These are phyloP conservation scores for Geopyxis carbonaria DNA, from an alignment of 495 filamentous ascomycete genomes.

Conservation along the genomic window DNA sequence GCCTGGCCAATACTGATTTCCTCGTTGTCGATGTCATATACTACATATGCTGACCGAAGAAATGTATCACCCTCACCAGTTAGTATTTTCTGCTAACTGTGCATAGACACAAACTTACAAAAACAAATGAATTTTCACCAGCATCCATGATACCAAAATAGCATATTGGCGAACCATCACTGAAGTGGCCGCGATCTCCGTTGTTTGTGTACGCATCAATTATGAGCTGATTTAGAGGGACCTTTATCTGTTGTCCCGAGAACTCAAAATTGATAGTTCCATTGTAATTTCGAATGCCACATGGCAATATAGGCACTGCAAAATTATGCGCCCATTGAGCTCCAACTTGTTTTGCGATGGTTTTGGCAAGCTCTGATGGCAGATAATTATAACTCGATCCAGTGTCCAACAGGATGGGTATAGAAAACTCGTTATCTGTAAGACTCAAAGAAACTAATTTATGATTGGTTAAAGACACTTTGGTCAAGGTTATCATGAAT, in stretches of 20 bases:
- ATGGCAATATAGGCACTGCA: constrained; percentile 54
- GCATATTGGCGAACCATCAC: constrained; percentile 45
- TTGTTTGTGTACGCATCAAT: constrained; percentile 39
- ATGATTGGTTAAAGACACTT: constrained; percentile 31
- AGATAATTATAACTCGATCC: constrained; percentile 82
- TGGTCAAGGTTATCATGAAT: constrained; percentile 68
- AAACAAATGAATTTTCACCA: constrained; percentile 43
- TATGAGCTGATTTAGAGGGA: constrained; percentile 62
- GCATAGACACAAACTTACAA: constrained; percentile 27
- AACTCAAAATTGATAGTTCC: constrained; percentile 54
- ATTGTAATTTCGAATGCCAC: constrained; percentile 41
- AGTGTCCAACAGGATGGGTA: constrained; percentile 75
- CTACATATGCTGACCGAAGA: constrained; percentile 76
- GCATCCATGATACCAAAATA: constrained; percentile 64
- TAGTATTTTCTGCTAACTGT: constrained; percentile 7
- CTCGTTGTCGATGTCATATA: constrained; percentile 79
- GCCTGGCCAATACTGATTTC: constrained; percentile 77
- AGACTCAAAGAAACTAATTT: constrained; percentile 23
- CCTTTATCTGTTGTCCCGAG: constrained; percentile 46
- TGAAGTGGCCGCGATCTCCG: constrained; percentile 37
- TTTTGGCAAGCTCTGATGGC: constrained; percentile 45
- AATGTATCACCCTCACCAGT: constrained; percentile 63
- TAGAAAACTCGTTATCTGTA: constrained; percentile 34
- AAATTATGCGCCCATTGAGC: constrained; percentile 37
- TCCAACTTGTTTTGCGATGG: constrained; percentile 45